A percentile compares a stretch with the other conserved stretches of the same genome.
phyloP scores from a whole-genome alignment of 495 filamentous ascomycete species.

The Massariosphaeria phaeospora region DNA sequence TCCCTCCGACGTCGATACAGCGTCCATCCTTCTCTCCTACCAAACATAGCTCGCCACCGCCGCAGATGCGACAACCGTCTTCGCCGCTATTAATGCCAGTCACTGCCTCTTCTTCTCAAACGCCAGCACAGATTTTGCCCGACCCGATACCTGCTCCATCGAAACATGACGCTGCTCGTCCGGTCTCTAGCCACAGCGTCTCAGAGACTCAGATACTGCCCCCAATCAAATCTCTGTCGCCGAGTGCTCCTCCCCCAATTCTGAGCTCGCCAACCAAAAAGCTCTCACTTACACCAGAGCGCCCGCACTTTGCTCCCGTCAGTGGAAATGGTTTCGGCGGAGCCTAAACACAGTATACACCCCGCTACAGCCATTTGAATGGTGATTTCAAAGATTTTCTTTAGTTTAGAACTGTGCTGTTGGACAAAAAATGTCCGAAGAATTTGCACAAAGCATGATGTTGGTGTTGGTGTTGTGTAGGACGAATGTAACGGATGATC shows the following conservation, averaged over 20 bases:
- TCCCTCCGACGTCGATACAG: slow-evolving; percentile 19
- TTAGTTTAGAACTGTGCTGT: too few relatives aligned
- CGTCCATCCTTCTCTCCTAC: slow-evolving; percentile 28
- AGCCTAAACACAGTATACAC: too few relatives aligned
- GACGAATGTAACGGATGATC: too few relatives aligned
- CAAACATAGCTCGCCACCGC: slow-evolving; percentile 27
- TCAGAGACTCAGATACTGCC: slow-evolving; percentile 48
- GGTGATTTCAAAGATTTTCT: too few relatives aligned
- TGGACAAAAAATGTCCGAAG: too few relatives aligned
- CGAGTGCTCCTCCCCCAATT: slow-evolving; percentile 36
- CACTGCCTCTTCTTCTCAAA: slow-evolving; percentile 34
- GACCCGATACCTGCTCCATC: slow-evolving; percentile 59
- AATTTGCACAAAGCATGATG: too few relatives aligned
- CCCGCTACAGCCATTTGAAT: too few relatives aligned
- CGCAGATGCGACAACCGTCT: slow-evolving; percentile 2
- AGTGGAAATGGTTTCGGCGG: slow-evolving; percentile 10
- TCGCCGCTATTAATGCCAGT: slow-evolving; percentile 2
- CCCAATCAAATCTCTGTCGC: slow-evolving; percentile 48
- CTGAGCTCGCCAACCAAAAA: slow-evolving; percentile 33
- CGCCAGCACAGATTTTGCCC: slow-evolving; percentile 48
- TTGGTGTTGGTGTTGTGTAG: too few relatives aligned
- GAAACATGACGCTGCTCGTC: slow-evolving; percentile 61
- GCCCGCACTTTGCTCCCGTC: slow-evolving; percentile 11
- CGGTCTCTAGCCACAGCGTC: slow-evolving; percentile 46
- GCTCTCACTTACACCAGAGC: slow-evolving; percentile 26